Evolutionary conservation across 2,329 filamentous ascomycete genomes (phyloP).

Genomic region (Sclerotinia glacialis): DNA sequence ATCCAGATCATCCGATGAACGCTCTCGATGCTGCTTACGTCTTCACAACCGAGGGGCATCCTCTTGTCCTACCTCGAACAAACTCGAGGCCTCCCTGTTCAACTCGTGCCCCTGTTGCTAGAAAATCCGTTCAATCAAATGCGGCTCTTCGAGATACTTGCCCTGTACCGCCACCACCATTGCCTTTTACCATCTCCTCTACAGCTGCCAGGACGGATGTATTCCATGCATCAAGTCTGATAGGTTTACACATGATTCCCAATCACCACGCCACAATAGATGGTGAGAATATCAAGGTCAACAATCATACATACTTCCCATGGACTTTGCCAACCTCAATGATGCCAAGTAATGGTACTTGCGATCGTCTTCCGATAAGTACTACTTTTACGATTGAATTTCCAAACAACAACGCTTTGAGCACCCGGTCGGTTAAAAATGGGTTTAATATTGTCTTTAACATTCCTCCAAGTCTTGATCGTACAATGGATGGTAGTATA

Average conservation of each 20-base stretch:
- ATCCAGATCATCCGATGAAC: constrained; percentile 82
- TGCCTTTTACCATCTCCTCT: constrained; percentile 72
- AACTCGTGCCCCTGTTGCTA: constrained; percentile 24
- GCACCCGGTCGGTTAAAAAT: constrained; percentile 14
- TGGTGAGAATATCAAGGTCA: constrained; percentile 19
- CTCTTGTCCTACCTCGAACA: constrained; percentile 72
- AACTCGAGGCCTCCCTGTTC: constrained; percentile 26
- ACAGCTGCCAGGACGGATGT: constrained; percentile 77
- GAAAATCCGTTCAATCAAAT: constrained; percentile 42
- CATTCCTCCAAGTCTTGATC: constrained; percentile 47
- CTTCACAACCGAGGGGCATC: constrained; percentile 95
- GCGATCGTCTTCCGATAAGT: constrained; percentile 66
- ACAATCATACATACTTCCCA: constrained; percentile 81
- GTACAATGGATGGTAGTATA: constrained; percentile 47
- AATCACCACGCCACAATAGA: constrained; percentile 53
- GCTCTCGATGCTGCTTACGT: constrained; percentile 82
- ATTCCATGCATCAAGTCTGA: constrained; percentile 84
- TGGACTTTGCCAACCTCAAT: constrained; percentile 83
- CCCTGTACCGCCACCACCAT: constrained; percentile 55
- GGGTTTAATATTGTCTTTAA: constrained; percentile 45
- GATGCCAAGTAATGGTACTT: constrained; percentile 75
- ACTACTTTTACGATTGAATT: constrained; percentile 68
- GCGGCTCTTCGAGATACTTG: constrained; percentile 53
- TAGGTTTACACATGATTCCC: constrained; percentile 75
- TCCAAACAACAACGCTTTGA: constrained; percentile 45